Conservation (phyloP, 2,329 filamentous ascomycete genomes). For the Hymenoscyphus occultus region DNA sequence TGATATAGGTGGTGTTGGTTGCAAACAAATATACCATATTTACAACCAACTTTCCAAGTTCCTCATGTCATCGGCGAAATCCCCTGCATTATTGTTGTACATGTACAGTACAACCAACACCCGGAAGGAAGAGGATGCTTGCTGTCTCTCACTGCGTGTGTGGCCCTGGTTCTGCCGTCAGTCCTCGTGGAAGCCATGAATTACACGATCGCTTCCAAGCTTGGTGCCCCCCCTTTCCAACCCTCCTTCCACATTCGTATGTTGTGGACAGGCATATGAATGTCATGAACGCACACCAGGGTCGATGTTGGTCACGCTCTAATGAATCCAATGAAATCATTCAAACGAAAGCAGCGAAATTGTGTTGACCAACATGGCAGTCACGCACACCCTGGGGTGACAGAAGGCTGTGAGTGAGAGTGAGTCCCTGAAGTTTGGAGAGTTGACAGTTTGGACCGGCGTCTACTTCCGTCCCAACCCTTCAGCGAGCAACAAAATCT, state of each 20-base stretch:
- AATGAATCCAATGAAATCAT: neutral
- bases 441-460: neutral
- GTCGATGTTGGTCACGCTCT: neutral
- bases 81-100: neutral
- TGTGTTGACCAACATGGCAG: neutral
- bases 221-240: neutral
- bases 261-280: neutral
- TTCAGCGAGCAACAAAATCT: neutral
- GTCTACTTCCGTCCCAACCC: neutral
- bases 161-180: neutral
- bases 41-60: constrained; percentile 1
- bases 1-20: neutral
- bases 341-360: neutral
- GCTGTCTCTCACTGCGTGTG: neutral
- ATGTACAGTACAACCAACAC: neutral
- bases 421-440: neutral
- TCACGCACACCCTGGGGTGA: neutral
- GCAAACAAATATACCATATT: neutral
- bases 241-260: constrained; percentile 2
- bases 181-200: constrained; percentile 3
- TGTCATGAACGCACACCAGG: neutral
- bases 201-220: neutral
- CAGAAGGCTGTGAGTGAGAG: neutral
- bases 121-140: constrained; percentile 5
- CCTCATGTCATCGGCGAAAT: neutral